Evolutionary conservation across 352 stramenopile species (phyloP).

Genomic region (Globisporangium megalacanthum): DNA sequence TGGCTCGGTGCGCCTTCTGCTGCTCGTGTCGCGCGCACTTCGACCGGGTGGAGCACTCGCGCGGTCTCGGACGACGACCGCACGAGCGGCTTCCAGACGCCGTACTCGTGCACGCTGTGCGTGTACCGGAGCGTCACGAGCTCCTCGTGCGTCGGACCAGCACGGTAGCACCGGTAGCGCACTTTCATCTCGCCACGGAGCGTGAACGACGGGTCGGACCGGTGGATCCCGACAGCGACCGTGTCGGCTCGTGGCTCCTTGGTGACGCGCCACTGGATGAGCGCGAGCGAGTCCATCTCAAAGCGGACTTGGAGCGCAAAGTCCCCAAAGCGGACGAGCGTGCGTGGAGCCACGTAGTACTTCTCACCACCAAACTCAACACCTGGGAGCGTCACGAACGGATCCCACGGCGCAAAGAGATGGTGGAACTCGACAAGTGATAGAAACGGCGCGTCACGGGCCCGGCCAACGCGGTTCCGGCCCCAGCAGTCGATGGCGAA

Average conservation of each 20-base stretch:
- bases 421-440: constrained; percentile 42
- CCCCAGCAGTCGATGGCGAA: constrained; percentile 35
- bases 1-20: constrained; percentile 2
- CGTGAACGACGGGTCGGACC: constrained; percentile 8
- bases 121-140: constrained; percentile 11
- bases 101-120: constrained; percentile 3
- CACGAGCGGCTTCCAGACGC: constrained; percentile 15
- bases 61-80: constrained; percentile 5
- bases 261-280: constrained; percentile 34
- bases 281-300: constrained; percentile 15
- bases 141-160: constrained; percentile 10
- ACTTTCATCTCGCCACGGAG: constrained; percentile 14
- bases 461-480: constrained; percentile 6
- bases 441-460: constrained; percentile 10
- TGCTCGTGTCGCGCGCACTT: neutral
- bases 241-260: constrained; percentile 3
- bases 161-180: constrained; percentile 4
- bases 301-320: constrained; percentile 30
- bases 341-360: constrained; percentile 21
- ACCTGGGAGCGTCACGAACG: constrained; percentile 7
- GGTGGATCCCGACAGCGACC: neutral
- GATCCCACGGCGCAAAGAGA: constrained; percentile 39
- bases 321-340: constrained; percentile 24
- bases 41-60: neutral
- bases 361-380: constrained; percentile 5